Percentiles rank a stretch among this genome's conserved stretches.
Evolutionary conservation across 2,329 filamentous ascomycete genomes (phyloP).

Genomic region (Drechslerella dactyloides): DNA sequence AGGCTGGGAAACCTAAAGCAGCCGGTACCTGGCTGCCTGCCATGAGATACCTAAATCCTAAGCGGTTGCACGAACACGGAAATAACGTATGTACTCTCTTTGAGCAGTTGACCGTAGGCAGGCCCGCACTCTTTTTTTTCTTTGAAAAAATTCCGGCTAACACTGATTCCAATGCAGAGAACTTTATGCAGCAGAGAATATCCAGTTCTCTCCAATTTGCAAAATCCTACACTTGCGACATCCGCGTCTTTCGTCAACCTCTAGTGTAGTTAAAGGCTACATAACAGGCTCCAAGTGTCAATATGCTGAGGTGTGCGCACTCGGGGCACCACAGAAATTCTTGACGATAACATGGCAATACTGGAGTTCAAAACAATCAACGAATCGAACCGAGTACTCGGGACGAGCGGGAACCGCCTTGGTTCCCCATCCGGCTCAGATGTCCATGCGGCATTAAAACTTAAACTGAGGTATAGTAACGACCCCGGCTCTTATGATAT

Average conservation of each 20-base stretch:
- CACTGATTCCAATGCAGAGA: neutral
- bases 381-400: conserved; percentile 42
- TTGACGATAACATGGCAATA: neutral
- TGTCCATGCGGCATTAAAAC: conserved; percentile 43
- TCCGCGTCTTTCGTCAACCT: too few species aligned
- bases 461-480: conserved; percentile 3
- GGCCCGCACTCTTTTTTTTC: too few species aligned
- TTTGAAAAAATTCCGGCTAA: too few species aligned
- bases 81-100: neutral
- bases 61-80: neutral
- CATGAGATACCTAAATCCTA: neutral
- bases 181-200: neutral
- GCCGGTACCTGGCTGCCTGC: conserved; percentile 2
- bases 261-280: too few species aligned
- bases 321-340: neutral
- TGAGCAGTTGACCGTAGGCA: too few species aligned
- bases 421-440: conserved; percentile 37
- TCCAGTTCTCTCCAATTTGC: neutral
- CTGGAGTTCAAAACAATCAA: conserved; percentile 32
- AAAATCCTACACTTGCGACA: too few species aligned
- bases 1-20: conserved; percentile 30
- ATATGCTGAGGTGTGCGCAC: too few species aligned
- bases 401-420: conserved; percentile 29
- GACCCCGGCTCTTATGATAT: neutral
- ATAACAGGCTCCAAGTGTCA: too few species aligned